A percentile compares a stretch with the other conserved stretches of the same genome.
These are phyloP conservation scores for Phytopythium chamaehyphon DNA, from an alignment of 352 stramenopile species.

Conservation along the genomic window DNA sequence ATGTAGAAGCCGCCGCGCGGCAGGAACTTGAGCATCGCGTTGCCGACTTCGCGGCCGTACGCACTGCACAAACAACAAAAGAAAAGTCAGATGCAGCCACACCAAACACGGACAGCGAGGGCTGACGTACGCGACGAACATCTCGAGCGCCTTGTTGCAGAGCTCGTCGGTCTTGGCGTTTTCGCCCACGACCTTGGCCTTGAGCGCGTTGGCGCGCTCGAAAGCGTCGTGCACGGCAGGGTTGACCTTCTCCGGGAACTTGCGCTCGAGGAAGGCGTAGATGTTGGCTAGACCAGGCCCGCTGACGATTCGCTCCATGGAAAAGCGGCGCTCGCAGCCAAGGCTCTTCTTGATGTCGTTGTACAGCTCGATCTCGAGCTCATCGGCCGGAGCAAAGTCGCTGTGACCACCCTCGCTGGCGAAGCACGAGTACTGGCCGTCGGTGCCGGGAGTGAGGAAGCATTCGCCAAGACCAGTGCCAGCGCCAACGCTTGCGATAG, in stretches of 20 bases:
- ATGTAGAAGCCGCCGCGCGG: no score
- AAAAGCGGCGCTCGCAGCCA: constrained; percentile 79
- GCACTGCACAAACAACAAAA: constrained; percentile 21
- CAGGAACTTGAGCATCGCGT: constrained; percentile 72
- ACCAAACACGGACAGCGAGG: constrained; percentile 18
- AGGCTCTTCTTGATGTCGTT: constrained; percentile 78
- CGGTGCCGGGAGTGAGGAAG: constrained; percentile 88
- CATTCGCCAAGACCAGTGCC: constrained; percentile 96
- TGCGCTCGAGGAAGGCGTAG: constrained; percentile 93
- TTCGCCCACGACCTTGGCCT: constrained; percentile 78
- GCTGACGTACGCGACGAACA: constrained; percentile 74
- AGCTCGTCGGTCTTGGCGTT: constrained; percentile 81
- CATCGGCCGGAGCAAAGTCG: constrained; percentile 90
- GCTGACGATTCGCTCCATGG: constrained; percentile 93
- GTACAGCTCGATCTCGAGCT: constrained; percentile 85
- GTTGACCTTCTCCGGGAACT: constrained; percentile 87
- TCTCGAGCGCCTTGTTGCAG: constrained; percentile 88
- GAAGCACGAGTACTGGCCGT: constrained; percentile 88
- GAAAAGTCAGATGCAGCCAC: neutral
- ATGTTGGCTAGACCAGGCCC: constrained; percentile 93
- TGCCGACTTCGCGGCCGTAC: constrained; percentile 94
- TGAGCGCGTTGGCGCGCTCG: constrained; percentile 42
- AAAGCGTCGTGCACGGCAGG: constrained; percentile 67
- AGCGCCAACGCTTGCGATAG: constrained; percentile 94
- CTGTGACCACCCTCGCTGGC: constrained; percentile 93